These are phyloP conservation scores for Ceratobasidium sp. DNA, from an alignment of 1,284 basidiomycete genomes.

Conservation along the genomic window DNA sequence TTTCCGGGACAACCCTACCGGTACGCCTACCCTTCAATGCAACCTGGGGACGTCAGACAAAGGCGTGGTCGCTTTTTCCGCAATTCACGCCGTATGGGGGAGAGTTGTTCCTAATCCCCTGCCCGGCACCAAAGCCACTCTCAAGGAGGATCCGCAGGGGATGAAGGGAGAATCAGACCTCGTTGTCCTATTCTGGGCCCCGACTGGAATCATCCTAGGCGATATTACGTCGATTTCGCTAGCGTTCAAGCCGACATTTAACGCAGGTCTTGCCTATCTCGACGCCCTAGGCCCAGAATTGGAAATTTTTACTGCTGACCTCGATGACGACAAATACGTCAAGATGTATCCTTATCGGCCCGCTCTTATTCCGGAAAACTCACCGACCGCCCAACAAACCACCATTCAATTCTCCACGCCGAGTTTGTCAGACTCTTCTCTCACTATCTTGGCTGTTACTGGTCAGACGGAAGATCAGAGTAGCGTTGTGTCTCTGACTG, in stretches of 20 bases:
- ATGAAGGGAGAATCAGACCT: not conserved
- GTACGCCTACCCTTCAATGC: conserved; percentile 5
- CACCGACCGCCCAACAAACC: too few relatives aligned
- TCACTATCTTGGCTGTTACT: not conserved
- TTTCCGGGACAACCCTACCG: not conserved
- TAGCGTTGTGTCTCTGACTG: not conserved
- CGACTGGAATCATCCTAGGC: too few relatives aligned
- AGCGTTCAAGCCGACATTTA: not conserved
- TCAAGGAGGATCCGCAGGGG: conserved; percentile 4
- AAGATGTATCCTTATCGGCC: not conserved
- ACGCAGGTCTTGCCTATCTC: not conserved
- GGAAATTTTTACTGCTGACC: not conserved
- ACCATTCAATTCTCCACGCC: not conserved
- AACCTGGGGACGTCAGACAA: not conserved
- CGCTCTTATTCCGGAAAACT: not conserved
- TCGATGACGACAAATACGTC: not conserved
- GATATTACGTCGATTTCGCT: not conserved
- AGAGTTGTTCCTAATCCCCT: not conserved
- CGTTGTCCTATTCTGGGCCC: not conserved
- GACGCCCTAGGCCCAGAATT: not conserved
- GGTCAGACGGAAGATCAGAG: not conserved
- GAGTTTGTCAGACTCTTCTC: not conserved
- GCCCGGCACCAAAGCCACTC: not conserved
- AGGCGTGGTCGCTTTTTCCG: not conserved
- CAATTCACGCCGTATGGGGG: conserved; percentile 4